phyloP scores from a whole-genome alignment of 345 rosid genomes.

The Physaria fendleri region DNA sequence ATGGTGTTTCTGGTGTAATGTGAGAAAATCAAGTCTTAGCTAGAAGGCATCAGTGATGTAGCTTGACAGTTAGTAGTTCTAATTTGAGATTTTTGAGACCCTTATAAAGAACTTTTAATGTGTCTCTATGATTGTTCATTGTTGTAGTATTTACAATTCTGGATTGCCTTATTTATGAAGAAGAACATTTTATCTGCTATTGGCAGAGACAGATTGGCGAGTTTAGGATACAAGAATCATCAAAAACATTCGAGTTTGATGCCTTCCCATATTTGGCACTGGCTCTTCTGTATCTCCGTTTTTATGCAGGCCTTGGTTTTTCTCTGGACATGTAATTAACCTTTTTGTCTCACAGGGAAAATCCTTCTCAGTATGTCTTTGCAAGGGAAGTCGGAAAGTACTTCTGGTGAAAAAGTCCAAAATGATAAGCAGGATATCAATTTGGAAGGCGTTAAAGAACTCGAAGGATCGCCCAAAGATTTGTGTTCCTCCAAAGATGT shows the following conservation, averaged over 20 bases:
- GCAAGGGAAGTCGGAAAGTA: conserved; percentile 38
- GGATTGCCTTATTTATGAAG: not conserved
- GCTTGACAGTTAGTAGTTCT: not conserved
- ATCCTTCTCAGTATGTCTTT: conserved; percentile 59
- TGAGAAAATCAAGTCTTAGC: not conserved
- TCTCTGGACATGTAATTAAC: not conserved
- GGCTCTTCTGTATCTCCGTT: conserved; percentile 1
- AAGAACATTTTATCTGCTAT: not conserved
- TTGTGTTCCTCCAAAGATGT: conserved; percentile 34
- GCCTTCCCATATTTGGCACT: not conserved
- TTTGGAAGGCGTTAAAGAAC: conserved; percentile 32
- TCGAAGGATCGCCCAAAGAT: conserved; percentile 21
- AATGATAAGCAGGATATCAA: conserved; percentile 30
- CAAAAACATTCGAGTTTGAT: not conserved
- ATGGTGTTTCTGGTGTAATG: not conserved
- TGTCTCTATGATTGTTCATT: not conserved
- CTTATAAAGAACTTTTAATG: not conserved
- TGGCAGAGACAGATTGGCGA: not conserved
- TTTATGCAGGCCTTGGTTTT: not conserved
- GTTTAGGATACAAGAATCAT: not conserved
- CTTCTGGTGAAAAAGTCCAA: conserved; percentile 21
- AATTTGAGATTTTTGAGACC: not conserved
- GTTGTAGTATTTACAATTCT: not conserved
- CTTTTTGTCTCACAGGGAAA: conserved; percentile 43
- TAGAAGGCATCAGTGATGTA: not conserved